phyloP scores from a whole-genome alignment of 202 grass and related monocot species.

The Schoenoplectus tabernaemontani region DNA sequence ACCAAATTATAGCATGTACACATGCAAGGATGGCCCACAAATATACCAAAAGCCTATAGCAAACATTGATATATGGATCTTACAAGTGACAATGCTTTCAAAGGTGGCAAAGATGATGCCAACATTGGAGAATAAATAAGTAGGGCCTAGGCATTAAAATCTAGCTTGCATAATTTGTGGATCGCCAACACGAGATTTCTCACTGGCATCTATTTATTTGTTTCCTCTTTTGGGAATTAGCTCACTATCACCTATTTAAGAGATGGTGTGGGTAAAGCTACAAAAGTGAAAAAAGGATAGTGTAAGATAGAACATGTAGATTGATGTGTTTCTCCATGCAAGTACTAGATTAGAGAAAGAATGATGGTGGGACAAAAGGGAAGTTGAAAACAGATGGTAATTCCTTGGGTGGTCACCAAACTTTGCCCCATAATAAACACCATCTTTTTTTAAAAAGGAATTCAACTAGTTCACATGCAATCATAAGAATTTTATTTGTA shows the following conservation, averaged over 20 bases:
- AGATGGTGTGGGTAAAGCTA: neutral
- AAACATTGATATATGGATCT: slow-evolving; percentile 18
- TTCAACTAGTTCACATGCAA: neutral
- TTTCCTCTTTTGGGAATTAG: slow-evolving; percentile 13
- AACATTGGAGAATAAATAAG: slow-evolving; percentile 19
- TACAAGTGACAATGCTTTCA: slow-evolving; percentile 16
- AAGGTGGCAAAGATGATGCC: slow-evolving; percentile 16
- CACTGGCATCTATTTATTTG: neutral
- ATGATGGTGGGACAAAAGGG: neutral
- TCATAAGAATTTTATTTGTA: neutral
- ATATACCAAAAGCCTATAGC: slow-evolving; percentile 21
- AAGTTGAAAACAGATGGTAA: neutral
- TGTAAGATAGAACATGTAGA: slow-evolving; percentile 7
- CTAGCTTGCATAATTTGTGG: slow-evolving; percentile 16
- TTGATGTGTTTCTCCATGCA: neutral
- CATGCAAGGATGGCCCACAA: neutral
- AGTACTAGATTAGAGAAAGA: neutral
- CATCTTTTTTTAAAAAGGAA: neutral
- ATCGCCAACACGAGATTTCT: slow-evolving; percentile 23
- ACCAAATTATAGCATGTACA: slow-evolving; percentile 8
- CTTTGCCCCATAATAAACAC: neutral
- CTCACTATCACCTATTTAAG: slow-evolving; percentile 13
- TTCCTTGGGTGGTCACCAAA: neutral
- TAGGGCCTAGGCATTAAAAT: slow-evolving; percentile 14
- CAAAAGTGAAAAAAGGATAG: slow-evolving; percentile 15